A percentile compares a stretch with the other conserved stretches of the same genome.
These are phyloP conservation scores for Pyrenochaeta sp. DNA, from an alignment of 2,329 filamentous ascomycete genomes.

Conservation along the genomic window DNA sequence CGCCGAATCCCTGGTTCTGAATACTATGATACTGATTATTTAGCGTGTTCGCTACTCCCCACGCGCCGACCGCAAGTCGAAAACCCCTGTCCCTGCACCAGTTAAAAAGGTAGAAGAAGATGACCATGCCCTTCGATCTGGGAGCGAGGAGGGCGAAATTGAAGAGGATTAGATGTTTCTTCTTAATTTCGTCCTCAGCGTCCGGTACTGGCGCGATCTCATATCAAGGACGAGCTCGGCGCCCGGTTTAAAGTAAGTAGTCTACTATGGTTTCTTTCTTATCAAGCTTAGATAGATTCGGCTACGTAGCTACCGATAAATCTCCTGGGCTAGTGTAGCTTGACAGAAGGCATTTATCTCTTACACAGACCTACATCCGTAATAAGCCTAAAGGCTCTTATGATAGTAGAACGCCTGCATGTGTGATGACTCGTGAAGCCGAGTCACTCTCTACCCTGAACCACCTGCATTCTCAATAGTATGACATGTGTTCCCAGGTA, in stretches of 20 bases:
- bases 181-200: conserved; percentile 5
- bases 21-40: conserved; percentile 15
- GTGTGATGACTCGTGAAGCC: neutral
- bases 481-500: too few relatives aligned
- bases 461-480: neutral
- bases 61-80: conserved; percentile 66
- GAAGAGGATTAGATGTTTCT: conserved; percentile 69
- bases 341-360: neutral
- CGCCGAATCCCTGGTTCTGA: conserved; percentile 13
- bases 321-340: neutral
- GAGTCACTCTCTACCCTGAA: neutral
- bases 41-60: conserved; percentile 60
- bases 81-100: conserved; percentile 57
- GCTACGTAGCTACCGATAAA: neutral
- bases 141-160: conserved; percentile 97
- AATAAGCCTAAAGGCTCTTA: neutral
- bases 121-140: conserved; percentile 75
- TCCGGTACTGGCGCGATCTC: neutral
- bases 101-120: conserved; percentile 62
- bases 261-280: neutral
- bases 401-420: neutral
- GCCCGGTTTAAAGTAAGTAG: neutral
- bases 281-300: neutral
- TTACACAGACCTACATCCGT: neutral
- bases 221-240: neutral